These are phyloP conservation scores for Solanum rostratum DNA, from an alignment of 257 asterid genomes.

Conservation along the genomic window DNA sequence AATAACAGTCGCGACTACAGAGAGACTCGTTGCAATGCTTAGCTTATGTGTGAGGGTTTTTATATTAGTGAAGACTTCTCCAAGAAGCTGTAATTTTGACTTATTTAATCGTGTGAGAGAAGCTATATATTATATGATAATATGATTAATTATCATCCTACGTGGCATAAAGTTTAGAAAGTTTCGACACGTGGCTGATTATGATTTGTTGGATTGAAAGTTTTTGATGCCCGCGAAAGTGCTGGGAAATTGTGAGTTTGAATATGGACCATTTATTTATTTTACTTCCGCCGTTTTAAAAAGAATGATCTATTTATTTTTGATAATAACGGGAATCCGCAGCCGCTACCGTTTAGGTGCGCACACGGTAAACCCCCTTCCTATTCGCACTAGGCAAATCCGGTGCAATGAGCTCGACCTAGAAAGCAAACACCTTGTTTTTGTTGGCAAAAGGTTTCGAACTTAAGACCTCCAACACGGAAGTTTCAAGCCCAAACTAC, in stretches of 20 bases:
- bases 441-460: no score
- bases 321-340: no score
- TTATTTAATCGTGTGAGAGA: neutral
- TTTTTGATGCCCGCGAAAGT: neutral
- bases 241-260: neutral
- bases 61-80: neutral
- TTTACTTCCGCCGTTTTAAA: no score
- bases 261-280: neutral
- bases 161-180: neutral
- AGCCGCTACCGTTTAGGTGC: fast-evolving
- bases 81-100: slow-evolving; percentile 2
- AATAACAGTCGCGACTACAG: neutral
- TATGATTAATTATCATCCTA: neutral
- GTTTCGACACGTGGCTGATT: neutral
- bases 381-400: no score
- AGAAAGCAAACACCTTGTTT: no score
- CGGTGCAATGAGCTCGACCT: no score
- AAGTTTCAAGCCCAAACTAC: no score
- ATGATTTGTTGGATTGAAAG: neutral
- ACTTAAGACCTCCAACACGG: no score
- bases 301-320: no score
- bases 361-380: no score
- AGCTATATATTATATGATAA: neutral
- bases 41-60: neutral
- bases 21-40: neutral